Base-by-base conservation (phyloP, 2,329 filamentous ascomycete genomes). In the Ophiostoma australiae region DNA sequence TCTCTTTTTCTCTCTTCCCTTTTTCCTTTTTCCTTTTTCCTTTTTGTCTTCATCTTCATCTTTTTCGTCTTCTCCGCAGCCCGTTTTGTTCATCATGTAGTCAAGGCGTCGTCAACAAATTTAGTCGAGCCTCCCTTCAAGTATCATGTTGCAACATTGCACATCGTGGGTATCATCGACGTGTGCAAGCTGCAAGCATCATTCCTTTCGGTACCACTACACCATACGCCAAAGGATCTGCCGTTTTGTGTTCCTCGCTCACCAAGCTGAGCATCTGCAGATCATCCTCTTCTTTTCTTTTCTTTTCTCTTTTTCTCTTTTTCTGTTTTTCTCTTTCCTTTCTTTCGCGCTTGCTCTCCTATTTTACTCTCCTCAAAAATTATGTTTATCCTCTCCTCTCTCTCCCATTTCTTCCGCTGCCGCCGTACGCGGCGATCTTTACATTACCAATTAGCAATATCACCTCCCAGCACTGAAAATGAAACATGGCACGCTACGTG, bases 401-500 rank as follows among this genome's bases (percentile, higher is more conserved):
- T 23, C 52, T 4, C n/a, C 52, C 52, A 27, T 37, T 37, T 37
- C 31, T 37, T 37, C 61, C 61, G 61, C 61, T n/a, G 61, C 31
- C 61, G 61, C 31, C 33, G 61, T 33, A 35, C 61, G 33, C 31
- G 61, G 31, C 61, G 31, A 65, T 58, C n/a, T 58, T 58, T 11
- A 58, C 23, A 58, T 58, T 58, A 27, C 52, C 52, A 58, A 4
- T 27, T 48, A 48, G 44, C 44, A 58, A 58, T 27, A 58, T 27
- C 52, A 58, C 52, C 52, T 58, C 52, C 52, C 52, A 58, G 63
- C 63, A 70, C 68, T 70, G 70, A 68, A 52, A 72, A 68, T 72
- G 70, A 72, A 68, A 72, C 70, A 72, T 63, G 61, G 65, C 63
- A 70, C 33, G 67, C 52, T 55, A 63, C 13, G 4, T n/a, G n/a